A percentile compares a stretch with the other conserved stretches of the same genome.
Conservation (phyloP, 129 eudicot species). For the Artemisia tridentata region DNA sequence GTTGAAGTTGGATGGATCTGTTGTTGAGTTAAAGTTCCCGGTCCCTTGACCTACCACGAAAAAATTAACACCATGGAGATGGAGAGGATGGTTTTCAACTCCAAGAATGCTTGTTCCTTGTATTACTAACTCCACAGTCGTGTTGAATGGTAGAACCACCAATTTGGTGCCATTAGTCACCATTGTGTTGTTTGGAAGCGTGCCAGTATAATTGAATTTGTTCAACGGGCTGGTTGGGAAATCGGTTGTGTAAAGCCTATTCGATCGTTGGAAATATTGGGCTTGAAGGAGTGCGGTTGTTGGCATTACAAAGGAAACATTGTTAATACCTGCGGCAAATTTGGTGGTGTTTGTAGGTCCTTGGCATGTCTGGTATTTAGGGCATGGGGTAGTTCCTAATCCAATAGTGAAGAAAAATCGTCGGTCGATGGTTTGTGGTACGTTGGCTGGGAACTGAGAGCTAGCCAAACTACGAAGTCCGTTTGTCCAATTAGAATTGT, state of each 20-base stretch:
- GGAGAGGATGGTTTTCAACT: constrained; percentile 72
- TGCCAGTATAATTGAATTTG: constrained; percentile 61
- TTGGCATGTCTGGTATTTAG: constrained; percentile 65
- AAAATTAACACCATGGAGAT: constrained; percentile 56
- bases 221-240: constrained; percentile 47
- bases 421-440: constrained; percentile 56
- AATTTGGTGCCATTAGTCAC: constrained; percentile 48
- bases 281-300: constrained; percentile 56
- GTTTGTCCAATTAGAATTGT: constrained; percentile 52
- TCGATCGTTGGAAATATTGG: constrained; percentile 34
- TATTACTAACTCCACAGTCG: constrained; percentile 60
- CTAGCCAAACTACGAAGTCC: constrained; percentile 56
- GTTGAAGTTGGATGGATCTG: constrained; percentile 52
- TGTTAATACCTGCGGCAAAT: constrained; percentile 60
- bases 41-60: constrained; percentile 69
- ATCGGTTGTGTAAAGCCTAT: constrained; percentile 54
- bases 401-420: constrained; percentile 57
- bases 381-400: constrained; percentile 59
- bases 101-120: constrained; percentile 64
- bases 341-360: constrained; percentile 65
- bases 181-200: constrained; percentile 57
- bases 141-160: constrained; percentile 57
- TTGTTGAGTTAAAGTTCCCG: constrained; percentile 55
- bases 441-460: constrained; percentile 45
- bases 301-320: constrained; percentile 55